Conservation (phyloP, 371 early-diverging fungal genomes). For the Circinella umbellata region DNA sequence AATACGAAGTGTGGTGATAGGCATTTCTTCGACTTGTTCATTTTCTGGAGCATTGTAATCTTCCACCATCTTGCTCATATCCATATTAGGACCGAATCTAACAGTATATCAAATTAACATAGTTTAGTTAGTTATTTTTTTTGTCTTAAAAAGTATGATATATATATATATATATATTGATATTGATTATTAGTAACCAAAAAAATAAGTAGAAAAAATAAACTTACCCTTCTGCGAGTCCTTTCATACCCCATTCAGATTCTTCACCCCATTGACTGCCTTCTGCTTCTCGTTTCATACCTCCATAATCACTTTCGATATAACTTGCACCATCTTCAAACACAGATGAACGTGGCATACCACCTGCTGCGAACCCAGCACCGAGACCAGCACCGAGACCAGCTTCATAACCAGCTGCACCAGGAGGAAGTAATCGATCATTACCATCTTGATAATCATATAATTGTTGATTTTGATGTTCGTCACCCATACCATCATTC, state of each 20-base stretch:
- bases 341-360: conserved; percentile 30
- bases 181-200: too few species aligned
- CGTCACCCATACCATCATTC: conserved; percentile 15
- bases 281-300: conserved; percentile 48
- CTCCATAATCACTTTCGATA: conserved; percentile 50
- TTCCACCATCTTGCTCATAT: conserved; percentile 52
- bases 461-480: conserved; percentile 10
- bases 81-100: conserved; percentile 60
- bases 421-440: conserved; percentile 28
- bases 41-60: conserved; percentile 34
- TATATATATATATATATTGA: too few species aligned
- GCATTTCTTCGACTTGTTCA: conserved; percentile 47
- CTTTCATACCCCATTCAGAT: conserved; percentile 59
- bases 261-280: conserved; percentile 61
- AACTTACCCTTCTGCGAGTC: conserved; percentile 54
- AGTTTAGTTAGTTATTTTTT: not conserved
- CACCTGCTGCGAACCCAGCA: conserved; percentile 13
- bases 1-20: conserved; percentile 61
- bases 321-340: conserved; percentile 55
- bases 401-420: conserved; percentile 23
- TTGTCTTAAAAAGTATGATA: too few species aligned
- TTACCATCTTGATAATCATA: conserved; percentile 36
- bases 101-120: not conserved
- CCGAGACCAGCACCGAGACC: conserved; percentile 12
- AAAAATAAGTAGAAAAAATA: not conserved